Evolutionary conservation across 768 basidiomycete species (phyloP).

Genomic region (Lenzites betulinus): DNA sequence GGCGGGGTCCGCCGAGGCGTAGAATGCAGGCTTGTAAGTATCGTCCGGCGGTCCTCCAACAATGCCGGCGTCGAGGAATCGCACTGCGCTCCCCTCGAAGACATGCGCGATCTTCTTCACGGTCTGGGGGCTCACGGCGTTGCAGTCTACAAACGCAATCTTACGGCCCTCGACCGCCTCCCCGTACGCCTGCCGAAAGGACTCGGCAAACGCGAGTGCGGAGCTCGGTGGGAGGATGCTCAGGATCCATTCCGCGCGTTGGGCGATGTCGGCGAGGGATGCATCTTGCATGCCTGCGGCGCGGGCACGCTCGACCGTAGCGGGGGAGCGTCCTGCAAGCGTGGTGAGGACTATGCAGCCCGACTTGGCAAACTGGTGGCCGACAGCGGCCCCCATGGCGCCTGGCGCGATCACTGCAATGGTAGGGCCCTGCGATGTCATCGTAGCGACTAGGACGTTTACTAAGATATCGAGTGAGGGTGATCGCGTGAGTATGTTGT

Average conservation of each 20-base stretch:
- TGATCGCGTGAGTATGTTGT: too few relatives aligned
- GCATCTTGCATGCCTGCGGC: constrained; percentile 53
- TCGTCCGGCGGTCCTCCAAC: constrained; percentile 56
- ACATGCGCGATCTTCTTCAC: constrained; percentile 48
- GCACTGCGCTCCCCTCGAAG: constrained; percentile 41
- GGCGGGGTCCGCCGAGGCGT: constrained; percentile 46
- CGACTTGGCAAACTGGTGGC: constrained; percentile 44
- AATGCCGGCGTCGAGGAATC: constrained; percentile 58
- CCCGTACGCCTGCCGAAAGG: constrained; percentile 35
- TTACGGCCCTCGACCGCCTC: not conserved
- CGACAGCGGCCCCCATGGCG: constrained; percentile 62
- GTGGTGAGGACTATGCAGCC: constrained; percentile 58
- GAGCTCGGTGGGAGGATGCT: constrained; percentile 62
- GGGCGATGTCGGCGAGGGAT: constrained; percentile 39
- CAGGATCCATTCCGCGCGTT: constrained; percentile 47
- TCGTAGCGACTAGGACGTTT: not conserved
- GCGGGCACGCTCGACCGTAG: constrained; percentile 48
- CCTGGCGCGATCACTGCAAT: constrained; percentile 57
- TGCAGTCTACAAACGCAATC: constrained; percentile 53
- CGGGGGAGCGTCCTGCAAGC: constrained; percentile 54
- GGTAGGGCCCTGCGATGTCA: constrained; percentile 18
- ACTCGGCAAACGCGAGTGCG: constrained; percentile 47
- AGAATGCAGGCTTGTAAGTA: constrained; percentile 54
- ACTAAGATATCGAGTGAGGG: not conserved
- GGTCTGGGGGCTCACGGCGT: constrained; percentile 56